Base-by-base conservation (phyloP, 2,329 filamentous ascomycete species). In the Cladosporium velox region DNA sequence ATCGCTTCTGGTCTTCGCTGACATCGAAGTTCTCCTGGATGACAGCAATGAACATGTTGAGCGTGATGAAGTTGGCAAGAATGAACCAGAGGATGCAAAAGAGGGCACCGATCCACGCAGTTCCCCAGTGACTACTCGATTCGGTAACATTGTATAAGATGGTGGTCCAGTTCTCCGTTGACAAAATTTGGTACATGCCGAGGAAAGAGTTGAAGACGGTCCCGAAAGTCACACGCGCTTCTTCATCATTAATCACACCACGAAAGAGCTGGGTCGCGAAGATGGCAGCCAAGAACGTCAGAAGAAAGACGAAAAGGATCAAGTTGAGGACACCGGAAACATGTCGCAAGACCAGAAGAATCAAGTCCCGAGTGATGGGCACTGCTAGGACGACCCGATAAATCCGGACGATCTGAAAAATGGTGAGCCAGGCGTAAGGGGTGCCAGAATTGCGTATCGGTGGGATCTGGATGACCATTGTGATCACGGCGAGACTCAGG, bases 11-110 rank as follows among this genome's bases (percentile, higher is more conserved):
- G 76, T 99, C 96, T 77, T 99, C 95, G 3, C 93, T 96, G 30
- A 99, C 93, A 79, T 99, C 95, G 76, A 99, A 99, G 75, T 97
- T 99, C 76, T 99, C 95, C 78, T 99, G 95, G 70, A 99, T 99
- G 80, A 99, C 95, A 84, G 95, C 95, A 91, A 99, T 98, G 83
- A 99, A 99, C 95, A 99, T 99, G 76, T 98, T 99, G 81, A 99
- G 82, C 68, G 98, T 87, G 80, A 99, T 96, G 76, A 98, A 94
- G 78, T 96, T 97, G 6, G 93, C 86, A 52, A 99, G 85, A 66
- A 97, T 95, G 78, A 97, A 98, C 95, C 95, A 99, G 71, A 93
- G 86, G 69, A 97, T 92, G 71, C 97, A 85, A 72, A 99, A 97
- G 1, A 91, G 85, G 10, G 94, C 93, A 11, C 91, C 93, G 65